These are phyloP conservation scores for Arachnopeziza araneosa DNA, from an alignment of 2,329 filamentous ascomycete species.

Conservation along the genomic window DNA sequence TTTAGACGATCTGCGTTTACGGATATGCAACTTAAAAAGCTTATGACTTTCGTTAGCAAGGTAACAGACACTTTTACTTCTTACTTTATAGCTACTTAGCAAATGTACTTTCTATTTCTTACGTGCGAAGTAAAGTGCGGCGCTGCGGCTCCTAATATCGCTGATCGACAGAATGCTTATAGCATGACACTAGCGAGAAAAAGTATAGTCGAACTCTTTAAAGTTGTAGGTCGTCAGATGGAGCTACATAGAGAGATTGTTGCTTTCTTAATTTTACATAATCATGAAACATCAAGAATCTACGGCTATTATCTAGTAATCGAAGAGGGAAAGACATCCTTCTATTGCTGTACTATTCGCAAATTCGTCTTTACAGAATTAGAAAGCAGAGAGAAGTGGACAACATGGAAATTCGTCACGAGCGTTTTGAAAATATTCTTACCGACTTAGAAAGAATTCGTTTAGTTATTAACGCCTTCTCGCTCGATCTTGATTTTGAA, in stretches of 20 bases:
- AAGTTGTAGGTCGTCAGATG: constrained; percentile 10
- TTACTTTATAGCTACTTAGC: too few species aligned
- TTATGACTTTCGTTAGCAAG: too few species aligned
- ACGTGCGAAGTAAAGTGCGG: too few species aligned
- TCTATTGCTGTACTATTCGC: constrained; percentile 29
- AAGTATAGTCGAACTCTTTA: constrained; percentile 22
- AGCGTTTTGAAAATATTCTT: constrained; percentile 28
- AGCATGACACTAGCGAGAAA: constrained; percentile 18
- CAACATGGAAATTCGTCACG: constrained; percentile 22
- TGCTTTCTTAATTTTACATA: constrained; percentile 34
- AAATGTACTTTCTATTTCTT: too few species aligned
- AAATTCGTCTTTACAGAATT: constrained; percentile 24
- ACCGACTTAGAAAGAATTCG: constrained; percentile 28
- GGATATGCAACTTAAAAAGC: too few species aligned
- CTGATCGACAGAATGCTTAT: too few species aligned
- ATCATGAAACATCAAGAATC: constrained; percentile 25
- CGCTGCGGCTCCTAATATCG: too few species aligned
- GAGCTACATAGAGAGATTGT: constrained; percentile 34
- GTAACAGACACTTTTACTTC: too few species aligned
- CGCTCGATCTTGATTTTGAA: not conserved
- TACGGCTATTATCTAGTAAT: constrained; percentile 32
- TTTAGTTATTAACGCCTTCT: not conserved
- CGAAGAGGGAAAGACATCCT: constrained; percentile 18
- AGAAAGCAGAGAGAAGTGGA: constrained; percentile 29
- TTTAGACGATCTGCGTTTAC: too few species aligned